Evolutionary conservation across 2,329 filamentous ascomycete species (phyloP).

Genomic region (Colletotrichum sp.): DNA sequence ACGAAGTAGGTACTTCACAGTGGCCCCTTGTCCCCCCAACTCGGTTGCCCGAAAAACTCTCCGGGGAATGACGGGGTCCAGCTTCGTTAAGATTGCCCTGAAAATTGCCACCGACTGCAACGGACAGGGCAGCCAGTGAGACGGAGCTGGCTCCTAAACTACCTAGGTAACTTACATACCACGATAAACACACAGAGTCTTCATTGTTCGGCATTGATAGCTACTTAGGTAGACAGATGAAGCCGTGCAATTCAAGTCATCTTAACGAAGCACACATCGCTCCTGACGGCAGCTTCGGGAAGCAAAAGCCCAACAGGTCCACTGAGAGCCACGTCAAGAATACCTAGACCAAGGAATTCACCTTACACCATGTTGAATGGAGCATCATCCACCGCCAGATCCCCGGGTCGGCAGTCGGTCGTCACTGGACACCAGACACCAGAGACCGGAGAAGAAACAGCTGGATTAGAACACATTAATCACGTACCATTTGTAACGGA

Average conservation of each 20-base stretch:
- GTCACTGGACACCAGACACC: neutral
- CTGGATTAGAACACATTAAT: neutral
- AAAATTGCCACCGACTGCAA: neutral
- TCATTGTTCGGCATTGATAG: neutral
- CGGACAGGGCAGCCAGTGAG: neutral
- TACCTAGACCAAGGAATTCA: neutral
- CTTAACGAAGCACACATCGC: neutral
- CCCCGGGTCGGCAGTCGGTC: neutral
- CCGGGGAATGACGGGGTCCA: conserved; percentile 1
- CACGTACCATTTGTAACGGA: neutral
- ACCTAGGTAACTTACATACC: neutral
- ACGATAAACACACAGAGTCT: neutral
- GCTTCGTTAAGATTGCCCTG: neutral
- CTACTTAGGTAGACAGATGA: neutral
- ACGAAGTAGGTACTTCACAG: neutral
- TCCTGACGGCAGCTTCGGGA: neutral
- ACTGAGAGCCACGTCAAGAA: neutral
- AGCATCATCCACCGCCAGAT: neutral
- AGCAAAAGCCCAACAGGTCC: neutral
- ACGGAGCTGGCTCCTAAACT: neutral
- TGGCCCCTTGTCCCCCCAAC: neutral
- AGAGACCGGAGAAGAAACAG: neutral
- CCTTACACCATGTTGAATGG: neutral
- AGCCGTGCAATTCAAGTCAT: neutral
- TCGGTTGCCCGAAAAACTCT: conserved; percentile 6